Base-by-base conservation (phyloP, 1,284 basidiomycete species). In the Leccinum solheimii region DNA sequence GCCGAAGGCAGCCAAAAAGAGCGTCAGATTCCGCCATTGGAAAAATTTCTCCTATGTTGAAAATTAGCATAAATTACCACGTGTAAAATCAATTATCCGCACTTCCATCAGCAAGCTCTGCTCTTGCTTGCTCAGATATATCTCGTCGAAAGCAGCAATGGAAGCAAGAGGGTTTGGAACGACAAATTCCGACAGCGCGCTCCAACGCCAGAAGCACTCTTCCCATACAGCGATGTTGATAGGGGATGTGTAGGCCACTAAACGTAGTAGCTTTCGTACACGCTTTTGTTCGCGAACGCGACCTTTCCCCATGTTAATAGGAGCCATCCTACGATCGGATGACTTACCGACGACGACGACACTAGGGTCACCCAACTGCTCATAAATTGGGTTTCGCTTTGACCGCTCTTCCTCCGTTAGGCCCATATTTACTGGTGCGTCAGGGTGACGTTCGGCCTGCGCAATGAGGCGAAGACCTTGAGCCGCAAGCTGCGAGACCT, bases 21-120 rank as follows among this genome's bases (percentile, higher is more conserved):
- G 79, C 0, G 92, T 90, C 23, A 94, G 79, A 73, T 97, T 95
- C 70, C 94, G 90, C 95, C 95, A 97, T 67, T 94, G 87, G 48
- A 83, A 84, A 49, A 87, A 85, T 64, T 88, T 83, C 19, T 94
- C 92, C 87, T 92, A 68, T 10, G 62, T 55, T 63, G 51, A 51
- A 58, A 45, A 51, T 72, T 26, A 66, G 61, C 63, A 62, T 23
- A 26, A 45, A 21, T 53, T 9, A 32, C n/a, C 16, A 23, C 4
- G 8, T 55, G 50, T 26, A n/a, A 57, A 56, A 40, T 27, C 10
- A 56, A 55, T 21, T 13, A 16, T 60, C 34, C 66, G 43, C 66
- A 84, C 82, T 68, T 84, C 81, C 11, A 71, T 60, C 7, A 77
- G 68, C 56, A 83, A 69, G 10, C 69, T 69, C 59, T 76, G 72